These are phyloP conservation scores for Stagonosporopsis tanaceti DNA, from an alignment of 2,329 filamentous ascomycete genomes.

Conservation along the genomic window DNA sequence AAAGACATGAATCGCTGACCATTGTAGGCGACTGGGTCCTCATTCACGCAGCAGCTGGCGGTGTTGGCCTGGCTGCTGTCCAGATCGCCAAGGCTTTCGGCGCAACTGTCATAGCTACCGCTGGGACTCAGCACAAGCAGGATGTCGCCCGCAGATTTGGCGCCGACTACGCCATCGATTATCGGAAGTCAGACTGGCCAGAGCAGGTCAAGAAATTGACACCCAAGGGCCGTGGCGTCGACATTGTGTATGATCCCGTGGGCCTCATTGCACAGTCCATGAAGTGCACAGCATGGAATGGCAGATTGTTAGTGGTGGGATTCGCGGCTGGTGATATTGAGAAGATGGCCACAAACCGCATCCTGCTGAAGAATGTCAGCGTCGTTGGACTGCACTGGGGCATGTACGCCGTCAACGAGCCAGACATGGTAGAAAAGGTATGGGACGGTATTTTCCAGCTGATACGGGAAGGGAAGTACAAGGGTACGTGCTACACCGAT, in stretches of 20 bases:
- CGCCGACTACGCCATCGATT: slow-evolving; percentile 84
- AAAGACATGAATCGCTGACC: background rate
- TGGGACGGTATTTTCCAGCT: slow-evolving; percentile 85
- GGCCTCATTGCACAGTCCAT: slow-evolving; percentile 86
- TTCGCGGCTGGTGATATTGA: slow-evolving; percentile 89
- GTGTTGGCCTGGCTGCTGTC: slow-evolving; percentile 89
- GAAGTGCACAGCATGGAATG: slow-evolving; percentile 95
- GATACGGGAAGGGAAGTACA: slow-evolving; percentile 79
- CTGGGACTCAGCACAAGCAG: slow-evolving; percentile 80
- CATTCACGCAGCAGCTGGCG: slow-evolving; percentile 90
- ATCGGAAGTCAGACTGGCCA: slow-evolving; percentile 70
- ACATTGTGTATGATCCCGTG: slow-evolving; percentile 95
- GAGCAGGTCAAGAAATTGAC: slow-evolving; percentile 79
- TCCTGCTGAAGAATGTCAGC: slow-evolving; percentile 91
- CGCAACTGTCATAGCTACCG: slow-evolving; percentile 91
- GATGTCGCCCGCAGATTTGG: slow-evolving; percentile 81
- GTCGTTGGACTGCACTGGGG: slow-evolving; percentile 94
- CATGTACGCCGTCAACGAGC: slow-evolving; percentile 77
- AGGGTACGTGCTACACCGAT: slow-evolving; percentile 82
- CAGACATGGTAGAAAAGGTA: slow-evolving; percentile 72
- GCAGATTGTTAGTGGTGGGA: slow-evolving; percentile 83
- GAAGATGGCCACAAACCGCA: slow-evolving; percentile 90
- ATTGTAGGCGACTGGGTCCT: slow-evolving; percentile 79
- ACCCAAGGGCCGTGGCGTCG: slow-evolving; percentile 76
- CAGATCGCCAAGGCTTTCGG: slow-evolving; percentile 93